These are phyloP conservation scores for Laguncularia racemosa DNA, from an alignment of 345 rosid genomes.

Conservation along the genomic window DNA sequence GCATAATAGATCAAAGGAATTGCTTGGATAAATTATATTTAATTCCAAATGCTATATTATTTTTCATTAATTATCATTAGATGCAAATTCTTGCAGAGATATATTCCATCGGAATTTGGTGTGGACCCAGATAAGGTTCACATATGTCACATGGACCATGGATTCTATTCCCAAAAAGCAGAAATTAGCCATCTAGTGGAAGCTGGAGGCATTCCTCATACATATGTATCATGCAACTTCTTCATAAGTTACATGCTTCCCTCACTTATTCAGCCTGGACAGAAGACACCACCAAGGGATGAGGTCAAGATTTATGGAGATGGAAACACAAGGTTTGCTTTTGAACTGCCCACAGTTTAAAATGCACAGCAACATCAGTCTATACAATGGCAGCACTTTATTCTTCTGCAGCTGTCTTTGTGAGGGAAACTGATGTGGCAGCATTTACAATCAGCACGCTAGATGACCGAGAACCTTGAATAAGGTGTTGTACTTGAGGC, in stretches of 20 bases:
- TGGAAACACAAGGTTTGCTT: constrained; percentile 52
- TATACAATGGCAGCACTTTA: background rate
- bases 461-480: constrained; percentile 62
- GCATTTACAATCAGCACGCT: constrained; percentile 48
- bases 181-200: constrained; percentile 66
- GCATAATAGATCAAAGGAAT: no score
- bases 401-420: constrained; percentile 46
- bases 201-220: constrained; percentile 53
- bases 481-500: constrained; percentile 58
- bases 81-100: constrained; percentile 43
- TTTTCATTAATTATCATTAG: constrained; percentile 1
- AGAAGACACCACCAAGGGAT: constrained; percentile 55
- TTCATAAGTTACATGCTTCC: constrained; percentile 61
- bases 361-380: background rate
- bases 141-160: constrained; percentile 45
- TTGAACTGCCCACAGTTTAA: background rate
- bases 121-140: constrained; percentile 59
- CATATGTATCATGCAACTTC: constrained; percentile 65
- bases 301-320: constrained; percentile 60
- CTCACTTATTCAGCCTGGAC: constrained; percentile 62
- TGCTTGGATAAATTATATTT: background rate
- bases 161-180: constrained; percentile 48
- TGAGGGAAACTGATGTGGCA: constrained; percentile 58
- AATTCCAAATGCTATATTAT: background rate
- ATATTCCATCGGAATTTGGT: constrained; percentile 85